phyloP scores from a whole-genome alignment of 2,329 filamentous ascomycete genomes.

The Alternaria brassicicola region DNA sequence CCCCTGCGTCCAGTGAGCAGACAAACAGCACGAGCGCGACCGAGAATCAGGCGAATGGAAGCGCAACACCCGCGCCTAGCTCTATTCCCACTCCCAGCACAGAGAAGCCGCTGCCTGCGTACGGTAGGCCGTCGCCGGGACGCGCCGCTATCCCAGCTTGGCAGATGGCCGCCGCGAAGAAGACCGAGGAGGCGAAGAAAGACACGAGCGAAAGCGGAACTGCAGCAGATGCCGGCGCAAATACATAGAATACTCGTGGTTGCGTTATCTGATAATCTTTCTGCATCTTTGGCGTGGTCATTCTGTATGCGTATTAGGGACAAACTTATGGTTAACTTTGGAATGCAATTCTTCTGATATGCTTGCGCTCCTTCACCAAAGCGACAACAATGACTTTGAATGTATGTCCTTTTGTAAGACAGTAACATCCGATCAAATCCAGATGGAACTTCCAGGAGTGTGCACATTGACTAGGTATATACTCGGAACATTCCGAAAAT shows the following conservation, averaged over 20 bases:
- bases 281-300: constrained; percentile 10
- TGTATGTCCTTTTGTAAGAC: background rate
- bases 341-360: background rate
- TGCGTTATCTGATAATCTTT: background rate
- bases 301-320: constrained; percentile 17
- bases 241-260: constrained; percentile 24
- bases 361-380: background rate
- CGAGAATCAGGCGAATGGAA: constrained; percentile 33
- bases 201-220: constrained; percentile 50
- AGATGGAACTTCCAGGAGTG: background rate
- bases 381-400: too few relatives aligned
- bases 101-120: constrained; percentile 43
- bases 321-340: background rate
- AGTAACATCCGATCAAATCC: background rate
- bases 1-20: constrained; percentile 30
- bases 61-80: constrained; percentile 12
- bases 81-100: constrained; percentile 28
- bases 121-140: constrained; percentile 41
- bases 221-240: constrained; percentile 38
- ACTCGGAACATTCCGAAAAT: background rate
- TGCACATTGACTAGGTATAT: background rate
- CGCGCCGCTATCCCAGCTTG: constrained; percentile 59
- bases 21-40: constrained; percentile 19
- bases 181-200: constrained; percentile 53
- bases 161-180: constrained; percentile 60